Conservation (phyloP, 495 filamentous ascomycete species). For the Penicillium silybi region DNA sequence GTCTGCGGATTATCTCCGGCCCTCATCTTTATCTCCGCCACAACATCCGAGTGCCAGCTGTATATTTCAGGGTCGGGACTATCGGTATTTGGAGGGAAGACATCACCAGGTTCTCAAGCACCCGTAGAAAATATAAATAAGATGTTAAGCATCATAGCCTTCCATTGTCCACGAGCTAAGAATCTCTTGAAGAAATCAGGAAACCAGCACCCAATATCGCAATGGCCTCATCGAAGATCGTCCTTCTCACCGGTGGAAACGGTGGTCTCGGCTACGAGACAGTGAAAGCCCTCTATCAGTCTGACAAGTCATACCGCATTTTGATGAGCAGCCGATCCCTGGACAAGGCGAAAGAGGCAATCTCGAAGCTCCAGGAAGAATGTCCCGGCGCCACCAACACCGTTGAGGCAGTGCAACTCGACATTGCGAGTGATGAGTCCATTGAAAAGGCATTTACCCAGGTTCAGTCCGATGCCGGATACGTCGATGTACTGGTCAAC, state of each 20-base stretch:
- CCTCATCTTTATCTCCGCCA: constrained; percentile 1
- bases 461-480: constrained; percentile 27
- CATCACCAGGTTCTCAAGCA: not conserved
- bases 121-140: not conserved
- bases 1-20: not conserved
- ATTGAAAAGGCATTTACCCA: constrained; percentile 29
- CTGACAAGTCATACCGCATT: constrained; percentile 8
- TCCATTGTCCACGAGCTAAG: not conserved
- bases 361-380: constrained; percentile 5
- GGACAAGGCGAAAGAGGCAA: constrained; percentile 3
- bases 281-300: constrained; percentile 9
- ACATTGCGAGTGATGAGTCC: constrained; percentile 31
- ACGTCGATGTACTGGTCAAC: constrained; percentile 41
- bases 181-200: not conserved
- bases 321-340: constrained; percentile 11
- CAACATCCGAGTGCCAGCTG: too few species aligned
- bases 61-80: not conserved
- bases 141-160: not conserved
- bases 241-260: constrained; percentile 12
- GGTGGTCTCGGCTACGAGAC: constrained; percentile 14
- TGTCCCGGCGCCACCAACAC: constrained; percentile 7
- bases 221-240: constrained; percentile 8
- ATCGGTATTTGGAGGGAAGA: constrained; percentile 7
- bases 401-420: constrained; percentile 22
- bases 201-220: not conserved